These are phyloP conservation scores for Quercus cerris DNA, from an alignment of 306 rosid species.

Conservation along the genomic window DNA sequence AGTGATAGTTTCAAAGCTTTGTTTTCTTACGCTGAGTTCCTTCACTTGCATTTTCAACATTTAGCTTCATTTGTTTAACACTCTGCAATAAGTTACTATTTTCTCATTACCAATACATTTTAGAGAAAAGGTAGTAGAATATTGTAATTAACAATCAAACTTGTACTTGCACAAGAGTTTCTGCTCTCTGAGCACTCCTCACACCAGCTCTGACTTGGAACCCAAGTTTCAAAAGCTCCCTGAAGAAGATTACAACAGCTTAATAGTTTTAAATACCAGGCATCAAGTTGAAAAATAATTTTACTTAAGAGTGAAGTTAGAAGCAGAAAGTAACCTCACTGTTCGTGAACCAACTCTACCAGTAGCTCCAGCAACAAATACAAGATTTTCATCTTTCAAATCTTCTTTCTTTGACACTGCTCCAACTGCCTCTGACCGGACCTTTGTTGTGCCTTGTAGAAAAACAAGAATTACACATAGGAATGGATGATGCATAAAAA, in stretches of 20 bases:
- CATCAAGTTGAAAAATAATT: constrained; percentile 1
- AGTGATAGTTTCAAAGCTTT: constrained; percentile 28
- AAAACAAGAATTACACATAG: constrained; percentile 18
- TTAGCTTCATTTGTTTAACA: constrained; percentile 64
- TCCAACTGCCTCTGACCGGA: constrained; percentile 33
- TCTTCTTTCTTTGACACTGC: constrained; percentile 39
- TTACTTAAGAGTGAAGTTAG: neutral
- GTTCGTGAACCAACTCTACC: constrained; percentile 95
- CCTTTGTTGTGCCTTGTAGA: constrained; percentile 46
- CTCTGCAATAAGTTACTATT: constrained; percentile 52
- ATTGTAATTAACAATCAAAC: constrained; percentile 14
- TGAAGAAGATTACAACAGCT: constrained; percentile 32
- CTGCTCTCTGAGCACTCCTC: constrained; percentile 67
- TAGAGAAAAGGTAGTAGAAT: constrained; percentile 6
- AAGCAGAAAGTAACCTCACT: constrained; percentile 59
- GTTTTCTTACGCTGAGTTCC: constrained; percentile 56
- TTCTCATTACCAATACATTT: constrained; percentile 20
- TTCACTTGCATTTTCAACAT: constrained; percentile 37
- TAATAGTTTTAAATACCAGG: constrained; percentile 15
- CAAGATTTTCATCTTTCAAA: constrained; percentile 63
- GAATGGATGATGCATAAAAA: neutral
- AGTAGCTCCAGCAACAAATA: constrained; percentile 98
- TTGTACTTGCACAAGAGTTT: constrained; percentile 60
- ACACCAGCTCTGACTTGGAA: constrained; percentile 90
- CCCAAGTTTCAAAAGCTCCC: constrained; percentile 97